Conservation (phyloP, 176 grass and related monocot genomes). For the Sorghum bicolor region Sorghum_bicolor_NCBIv3 NC_012870.2:67647501-67648000, state of each 20-base stretch:
- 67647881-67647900: conserved; percentile 19
- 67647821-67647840: conserved; percentile 60
- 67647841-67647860: conserved; percentile 56
- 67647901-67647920: conserved; percentile 58
- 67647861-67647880: conserved; percentile 54
- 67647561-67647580: too few species aligned
- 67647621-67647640: too few species aligned
- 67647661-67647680: too few species aligned
- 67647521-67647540: too few species aligned
- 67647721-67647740: not conserved
- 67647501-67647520: too few species aligned
- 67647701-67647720: not conserved
- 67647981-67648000: not conserved
- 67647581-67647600: too few species aligned
- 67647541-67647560: too few species aligned
- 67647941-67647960: conserved; percentile 35
- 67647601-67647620: too few species aligned
- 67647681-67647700: not conserved
- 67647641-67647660: too few species aligned
- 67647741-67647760: not conserved
- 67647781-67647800: not conserved
- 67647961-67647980: conserved; percentile 32
- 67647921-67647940: conserved; percentile 76
- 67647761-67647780: not conserved
- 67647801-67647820: conserved; percentile 38